phyloP scores from a whole-genome alignment of 2,329 filamentous ascomycete species.

The Epichloe festucae region DNA sequence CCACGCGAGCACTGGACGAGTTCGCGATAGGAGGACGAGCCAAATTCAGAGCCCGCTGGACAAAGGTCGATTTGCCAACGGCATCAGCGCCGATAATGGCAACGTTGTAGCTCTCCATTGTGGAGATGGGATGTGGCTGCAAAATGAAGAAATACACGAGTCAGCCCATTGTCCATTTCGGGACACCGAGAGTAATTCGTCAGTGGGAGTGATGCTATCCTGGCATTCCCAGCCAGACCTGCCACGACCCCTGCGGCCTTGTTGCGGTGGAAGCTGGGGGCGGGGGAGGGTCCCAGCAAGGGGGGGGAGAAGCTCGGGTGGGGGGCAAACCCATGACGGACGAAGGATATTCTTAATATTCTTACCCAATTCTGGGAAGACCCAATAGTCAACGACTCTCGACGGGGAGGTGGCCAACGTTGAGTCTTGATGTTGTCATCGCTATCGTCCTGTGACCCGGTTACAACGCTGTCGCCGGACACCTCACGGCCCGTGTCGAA shows the following conservation, averaged over 20 bases:
- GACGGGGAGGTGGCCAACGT: conserved; percentile 31
- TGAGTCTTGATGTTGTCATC: conserved; percentile 26
- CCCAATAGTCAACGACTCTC: conserved; percentile 34
- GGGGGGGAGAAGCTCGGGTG: background rate
- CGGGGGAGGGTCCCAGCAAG: background rate
- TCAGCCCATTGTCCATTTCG: conserved; percentile 4
- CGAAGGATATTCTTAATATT: background rate
- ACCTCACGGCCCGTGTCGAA: conserved; percentile 12
- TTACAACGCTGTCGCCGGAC: conserved; percentile 14
- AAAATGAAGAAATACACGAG: conserved; percentile 3
- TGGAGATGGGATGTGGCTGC: conserved; percentile 18
- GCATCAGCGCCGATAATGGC: conserved; percentile 53
- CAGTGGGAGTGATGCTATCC: background rate
- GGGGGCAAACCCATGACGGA: conserved; percentile 1
- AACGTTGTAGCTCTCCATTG: conserved; percentile 50
- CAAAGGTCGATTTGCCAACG: conserved; percentile 56
- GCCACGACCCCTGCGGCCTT: background rate
- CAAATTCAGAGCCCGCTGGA: conserved; percentile 48
- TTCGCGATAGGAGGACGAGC: conserved; percentile 38
- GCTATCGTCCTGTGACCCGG: conserved; percentile 18
- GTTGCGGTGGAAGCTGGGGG: conserved; percentile 1
- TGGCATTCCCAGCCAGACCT: background rate
- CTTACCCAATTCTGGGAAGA: conserved; percentile 25
- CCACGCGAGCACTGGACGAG: conserved; percentile 42
- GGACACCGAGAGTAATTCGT: background rate